A percentile compares a stretch with the other conserved stretches of the same genome.
Evolutionary conservation across 441 rosid genomes (phyloP).

Genomic region (Viola pubescens): DNA sequence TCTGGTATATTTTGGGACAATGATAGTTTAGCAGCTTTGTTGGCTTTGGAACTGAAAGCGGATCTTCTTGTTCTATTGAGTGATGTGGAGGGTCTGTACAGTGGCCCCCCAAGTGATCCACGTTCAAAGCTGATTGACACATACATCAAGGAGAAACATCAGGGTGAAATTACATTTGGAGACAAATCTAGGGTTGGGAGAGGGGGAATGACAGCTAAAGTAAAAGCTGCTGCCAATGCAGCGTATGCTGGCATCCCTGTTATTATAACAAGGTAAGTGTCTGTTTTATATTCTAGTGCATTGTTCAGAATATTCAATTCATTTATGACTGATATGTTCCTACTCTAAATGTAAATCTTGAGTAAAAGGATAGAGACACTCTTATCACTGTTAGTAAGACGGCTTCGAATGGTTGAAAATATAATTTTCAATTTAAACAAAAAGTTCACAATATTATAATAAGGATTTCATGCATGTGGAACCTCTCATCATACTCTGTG

Average conservation of each 20-base stretch:
- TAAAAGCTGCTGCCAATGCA: conserved; percentile 90
- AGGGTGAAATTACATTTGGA: conserved; percentile 84
- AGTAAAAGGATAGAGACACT: background rate
- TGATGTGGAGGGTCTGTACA: conserved; percentile 97
- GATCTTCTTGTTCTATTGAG: conserved; percentile 89
- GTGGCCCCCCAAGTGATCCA: conserved; percentile 98
- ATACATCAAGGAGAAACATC: conserved; percentile 72
- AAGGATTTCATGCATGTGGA: background rate
- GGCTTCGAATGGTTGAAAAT: background rate
- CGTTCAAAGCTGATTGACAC: conserved; percentile 80
- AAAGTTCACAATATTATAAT: background rate
- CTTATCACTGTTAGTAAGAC: background rate
- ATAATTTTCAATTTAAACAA: background rate
- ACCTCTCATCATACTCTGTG: background rate
- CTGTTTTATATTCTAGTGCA: conserved; percentile 9
- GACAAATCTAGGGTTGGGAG: conserved; percentile 95
- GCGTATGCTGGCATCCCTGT: conserved; percentile 91
- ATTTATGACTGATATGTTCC: no score
- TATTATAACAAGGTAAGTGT: conserved; percentile 72
- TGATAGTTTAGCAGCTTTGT: conserved; percentile 91
- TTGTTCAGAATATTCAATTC: background rate
- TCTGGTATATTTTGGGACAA: conserved; percentile 99
- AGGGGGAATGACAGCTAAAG: conserved; percentile 99
- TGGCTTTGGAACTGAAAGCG: conserved; percentile 87
- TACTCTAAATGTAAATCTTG: no score